Conservation (phyloP, 2,329 filamentous ascomycete species). For the Aureobasidium sp. region DNA sequence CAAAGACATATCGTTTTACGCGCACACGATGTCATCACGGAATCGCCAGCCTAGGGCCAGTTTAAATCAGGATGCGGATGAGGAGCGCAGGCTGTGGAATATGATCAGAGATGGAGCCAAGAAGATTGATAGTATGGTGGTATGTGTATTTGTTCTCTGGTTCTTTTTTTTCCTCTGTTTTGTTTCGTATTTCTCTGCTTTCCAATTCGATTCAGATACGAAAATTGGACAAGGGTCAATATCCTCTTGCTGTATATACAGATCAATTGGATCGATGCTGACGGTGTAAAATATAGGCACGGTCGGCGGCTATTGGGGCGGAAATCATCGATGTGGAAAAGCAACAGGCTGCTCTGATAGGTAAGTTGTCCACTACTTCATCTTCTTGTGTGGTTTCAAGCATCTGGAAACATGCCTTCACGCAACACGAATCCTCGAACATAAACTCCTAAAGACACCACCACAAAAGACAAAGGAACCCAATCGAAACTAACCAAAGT, state of each 20-base stretch:
- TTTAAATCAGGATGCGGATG: constrained; percentile 44
- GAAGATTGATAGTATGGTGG: constrained; percentile 41
- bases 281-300: constrained; percentile 13
- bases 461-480: no score
- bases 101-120: constrained; percentile 40
- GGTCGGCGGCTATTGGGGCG: constrained; percentile 27
- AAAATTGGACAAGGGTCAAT: not conserved
- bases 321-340: constrained; percentile 32
- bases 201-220: not conserved
- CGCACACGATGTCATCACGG: constrained; percentile 37
- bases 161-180: not conserved
- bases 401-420: not conserved
- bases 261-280: not conserved
- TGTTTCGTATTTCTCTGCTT: not conserved
- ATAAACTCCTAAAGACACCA: no score
- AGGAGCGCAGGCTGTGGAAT: constrained; percentile 45
- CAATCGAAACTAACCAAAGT: constrained; percentile 16
- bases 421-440: no score
- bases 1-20: not conserved
- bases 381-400: no score
- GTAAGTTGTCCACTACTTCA: constrained; percentile 2
- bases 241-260: not conserved
- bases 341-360: constrained; percentile 28
- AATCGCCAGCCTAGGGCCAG: constrained; percentile 36
- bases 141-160: constrained; percentile 26